Conservation (phyloP, 2,329 filamentous ascomycete genomes). For the Penicillium sp. region DNA sequence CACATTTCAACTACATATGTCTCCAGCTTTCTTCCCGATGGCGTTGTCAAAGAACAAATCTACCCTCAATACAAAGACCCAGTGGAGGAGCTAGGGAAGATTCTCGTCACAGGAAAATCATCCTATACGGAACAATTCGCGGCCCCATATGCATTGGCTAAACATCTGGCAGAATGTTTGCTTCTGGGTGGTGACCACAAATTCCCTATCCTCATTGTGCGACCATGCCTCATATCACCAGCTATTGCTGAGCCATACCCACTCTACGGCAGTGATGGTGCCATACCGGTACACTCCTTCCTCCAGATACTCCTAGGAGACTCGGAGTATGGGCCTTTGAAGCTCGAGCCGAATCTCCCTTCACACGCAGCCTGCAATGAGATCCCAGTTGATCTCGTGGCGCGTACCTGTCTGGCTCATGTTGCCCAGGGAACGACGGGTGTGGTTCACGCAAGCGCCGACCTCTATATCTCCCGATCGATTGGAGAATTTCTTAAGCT, state of each 20-base stretch:
- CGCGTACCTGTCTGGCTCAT: slow-evolving; percentile 17
- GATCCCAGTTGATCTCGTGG: slow-evolving; percentile 21
- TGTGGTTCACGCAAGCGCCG: slow-evolving; percentile 13
- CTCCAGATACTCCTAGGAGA: slow-evolving; percentile 8
- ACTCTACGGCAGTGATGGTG: slow-evolving; percentile 15
- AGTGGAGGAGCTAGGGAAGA: slow-evolving; percentile 1
- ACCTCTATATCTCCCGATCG: background rate
- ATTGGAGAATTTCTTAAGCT: background rate
- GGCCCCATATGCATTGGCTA: slow-evolving; percentile 18
- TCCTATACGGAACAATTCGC: slow-evolving; percentile 7
- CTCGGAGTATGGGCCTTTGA: background rate
- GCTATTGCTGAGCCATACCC: slow-evolving; percentile 18
- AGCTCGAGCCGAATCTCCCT: background rate
- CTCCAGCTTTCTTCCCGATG: slow-evolving; percentile 13
- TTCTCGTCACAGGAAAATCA: slow-evolving; percentile 10
- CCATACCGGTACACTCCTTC: slow-evolving; percentile 15
- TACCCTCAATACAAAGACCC: background rate
- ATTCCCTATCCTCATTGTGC: slow-evolving; percentile 14
- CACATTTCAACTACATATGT: slow-evolving; percentile 16
- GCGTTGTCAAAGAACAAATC: slow-evolving; percentile 7
- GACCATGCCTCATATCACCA: slow-evolving; percentile 17
- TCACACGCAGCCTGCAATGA: slow-evolving; percentile 13
- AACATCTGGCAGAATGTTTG: slow-evolving; percentile 18
- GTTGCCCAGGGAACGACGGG: slow-evolving; percentile 10
- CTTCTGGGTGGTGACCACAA: background rate